Evolutionary conservation across 495 filamentous ascomycete species (phyloP).

Genomic region (Trypethelium eluteriae): DNA sequence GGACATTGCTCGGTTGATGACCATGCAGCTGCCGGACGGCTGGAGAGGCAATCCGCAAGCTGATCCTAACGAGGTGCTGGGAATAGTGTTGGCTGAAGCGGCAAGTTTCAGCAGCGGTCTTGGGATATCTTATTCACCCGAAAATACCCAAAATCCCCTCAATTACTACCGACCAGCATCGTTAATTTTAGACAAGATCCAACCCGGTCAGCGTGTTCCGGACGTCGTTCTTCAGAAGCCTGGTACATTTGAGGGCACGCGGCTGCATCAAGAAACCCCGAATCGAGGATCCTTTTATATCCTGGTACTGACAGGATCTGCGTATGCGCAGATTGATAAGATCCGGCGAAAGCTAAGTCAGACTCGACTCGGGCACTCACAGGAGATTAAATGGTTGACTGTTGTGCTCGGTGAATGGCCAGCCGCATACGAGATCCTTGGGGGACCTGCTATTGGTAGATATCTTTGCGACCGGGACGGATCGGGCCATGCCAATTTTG

Average conservation of each 20-base stretch:
- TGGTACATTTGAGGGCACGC: conserved; percentile 38
- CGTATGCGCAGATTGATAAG: conserved; percentile 17
- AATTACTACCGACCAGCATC: conserved; percentile 23
- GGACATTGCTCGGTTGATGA: conserved; percentile 35
- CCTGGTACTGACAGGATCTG: conserved; percentile 34
- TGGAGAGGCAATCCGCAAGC: conserved; percentile 40
- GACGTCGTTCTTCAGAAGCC: conserved; percentile 39
- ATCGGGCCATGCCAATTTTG: conserved; percentile 35
- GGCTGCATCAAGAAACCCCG: conserved; percentile 37
- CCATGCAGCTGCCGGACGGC: conserved; percentile 36
- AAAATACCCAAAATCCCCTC: conserved; percentile 31
- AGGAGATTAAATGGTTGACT: conserved; percentile 32
- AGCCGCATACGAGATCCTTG: conserved; percentile 38
- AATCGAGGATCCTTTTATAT: conserved; percentile 36
- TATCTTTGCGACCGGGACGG: conserved; percentile 36
- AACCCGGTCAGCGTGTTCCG: conserved; percentile 38
- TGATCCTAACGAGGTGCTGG: conserved; percentile 41
- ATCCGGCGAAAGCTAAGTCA: conserved; percentile 17
- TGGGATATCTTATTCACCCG: conserved; percentile 36
- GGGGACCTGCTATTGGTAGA: conserved; percentile 32
- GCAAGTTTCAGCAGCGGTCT: conserved; percentile 41
- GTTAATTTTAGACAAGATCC: conserved; percentile 1
- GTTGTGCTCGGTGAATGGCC: conserved; percentile 32
- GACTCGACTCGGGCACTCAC: conserved; percentile 14
- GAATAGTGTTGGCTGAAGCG: conserved; percentile 37